A percentile compares a stretch with the other conserved stretches of the same genome.
phyloP scores from a whole-genome alignment of 192 early-diverging fungal genomes.

The Coemansia aciculifera region DNA sequence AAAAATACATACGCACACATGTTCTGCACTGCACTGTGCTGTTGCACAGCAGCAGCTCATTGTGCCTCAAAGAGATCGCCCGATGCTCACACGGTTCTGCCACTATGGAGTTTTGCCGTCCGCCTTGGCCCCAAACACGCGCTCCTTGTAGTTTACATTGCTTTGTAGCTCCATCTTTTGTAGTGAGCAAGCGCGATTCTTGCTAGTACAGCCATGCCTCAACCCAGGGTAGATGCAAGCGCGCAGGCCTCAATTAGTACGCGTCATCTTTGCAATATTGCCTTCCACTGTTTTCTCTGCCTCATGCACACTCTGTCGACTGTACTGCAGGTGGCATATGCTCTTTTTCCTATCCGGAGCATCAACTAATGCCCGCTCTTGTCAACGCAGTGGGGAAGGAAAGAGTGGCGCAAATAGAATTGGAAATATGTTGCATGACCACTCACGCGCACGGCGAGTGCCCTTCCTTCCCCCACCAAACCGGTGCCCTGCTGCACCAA shows the following conservation, averaged over 20 bases:
- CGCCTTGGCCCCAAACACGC: background rate
- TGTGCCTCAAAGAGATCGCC: background rate
- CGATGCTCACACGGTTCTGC: constrained; percentile 2
- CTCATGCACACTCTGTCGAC: background rate
- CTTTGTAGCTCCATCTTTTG: background rate
- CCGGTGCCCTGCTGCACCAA: background rate
- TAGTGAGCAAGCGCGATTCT: background rate
- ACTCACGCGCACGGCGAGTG: background rate
- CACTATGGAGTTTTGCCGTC: background rate
- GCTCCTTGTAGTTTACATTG: background rate
- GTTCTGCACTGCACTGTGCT: background rate
- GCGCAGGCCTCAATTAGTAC: background rate
- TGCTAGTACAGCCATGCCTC: background rate
- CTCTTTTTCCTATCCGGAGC: background rate
- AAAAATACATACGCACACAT: background rate
- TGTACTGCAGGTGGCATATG: background rate
- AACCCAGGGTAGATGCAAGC: background rate
- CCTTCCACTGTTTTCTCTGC: background rate
- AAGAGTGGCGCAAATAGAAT: background rate
- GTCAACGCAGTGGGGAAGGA: background rate
- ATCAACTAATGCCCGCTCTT: background rate
- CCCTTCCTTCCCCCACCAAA: background rate
- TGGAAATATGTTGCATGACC: background rate
- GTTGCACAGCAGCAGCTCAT: background rate
- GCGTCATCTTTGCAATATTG: background rate